A percentile compares a stretch with the other conserved stretches of the same genome.
phyloP scores from a whole-genome alignment of 2,329 filamentous ascomycete genomes.

The Aspergillus quadrilineatus region DNA sequence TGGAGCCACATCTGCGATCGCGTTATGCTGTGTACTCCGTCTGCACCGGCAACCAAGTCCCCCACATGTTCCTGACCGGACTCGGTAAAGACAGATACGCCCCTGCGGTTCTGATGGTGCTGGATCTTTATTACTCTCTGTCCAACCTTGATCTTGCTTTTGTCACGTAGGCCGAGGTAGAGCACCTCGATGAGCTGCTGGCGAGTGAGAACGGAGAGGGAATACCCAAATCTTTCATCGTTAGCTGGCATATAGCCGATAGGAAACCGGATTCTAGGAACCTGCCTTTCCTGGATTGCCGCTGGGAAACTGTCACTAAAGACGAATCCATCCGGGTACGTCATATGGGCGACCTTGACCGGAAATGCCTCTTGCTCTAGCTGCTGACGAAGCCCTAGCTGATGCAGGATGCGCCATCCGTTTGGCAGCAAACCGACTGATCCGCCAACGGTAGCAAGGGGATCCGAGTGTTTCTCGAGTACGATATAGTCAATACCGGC shows the following conservation, averaged over 20 bases:
- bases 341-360: neutral
- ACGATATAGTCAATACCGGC: too few species aligned
- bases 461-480: neutral
- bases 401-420: neutral
- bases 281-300: neutral
- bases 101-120: neutral
- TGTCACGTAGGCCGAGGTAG: neutral
- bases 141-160: neutral
- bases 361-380: neutral
- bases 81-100: neutral
- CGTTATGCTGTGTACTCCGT: neutral
- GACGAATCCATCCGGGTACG: neutral
- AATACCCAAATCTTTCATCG: neutral
- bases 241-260: neutral
- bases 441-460: neutral
- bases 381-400: neutral
- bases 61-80: neutral
- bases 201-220: neutral
- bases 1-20: neutral
- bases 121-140: neutral
- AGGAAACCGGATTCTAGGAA: neutral
- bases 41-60: neutral
- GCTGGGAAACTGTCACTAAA: neutral
- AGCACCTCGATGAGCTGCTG: neutral
- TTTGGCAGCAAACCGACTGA: neutral